A percentile compares a stretch with the other conserved stretches of the same genome.
phyloP scores from a whole-genome alignment of 768 basidiomycete genomes.

The Tulasnella sp. region DNA sequence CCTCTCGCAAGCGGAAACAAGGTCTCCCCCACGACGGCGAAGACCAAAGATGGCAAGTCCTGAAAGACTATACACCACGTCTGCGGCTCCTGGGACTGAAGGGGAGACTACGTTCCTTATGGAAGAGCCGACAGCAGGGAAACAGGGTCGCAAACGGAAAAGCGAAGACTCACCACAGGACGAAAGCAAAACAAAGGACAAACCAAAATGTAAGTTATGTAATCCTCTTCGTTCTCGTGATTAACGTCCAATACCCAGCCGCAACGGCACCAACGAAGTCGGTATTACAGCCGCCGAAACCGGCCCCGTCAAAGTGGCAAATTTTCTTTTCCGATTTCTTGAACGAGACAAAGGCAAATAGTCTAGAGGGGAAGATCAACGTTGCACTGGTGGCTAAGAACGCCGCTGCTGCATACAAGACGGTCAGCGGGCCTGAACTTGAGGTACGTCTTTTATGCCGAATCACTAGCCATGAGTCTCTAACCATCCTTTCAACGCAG shows the following conservation, averaged over 20 bases:
- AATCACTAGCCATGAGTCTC: not conserved
- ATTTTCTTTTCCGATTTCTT: slow-evolving; percentile 95
- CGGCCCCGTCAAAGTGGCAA: slow-evolving; percentile 92
- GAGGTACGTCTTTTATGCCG: slow-evolving; percentile 41
- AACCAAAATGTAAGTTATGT: not conserved
- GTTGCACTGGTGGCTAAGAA: slow-evolving; percentile 93
- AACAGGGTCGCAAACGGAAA: not conserved
- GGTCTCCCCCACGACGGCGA: too few relatives aligned
- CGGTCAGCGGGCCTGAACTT: slow-evolving; percentile 64
- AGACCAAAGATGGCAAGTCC: too few relatives aligned
- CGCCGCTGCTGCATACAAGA: slow-evolving; percentile 81
- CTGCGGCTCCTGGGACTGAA: not conserved
- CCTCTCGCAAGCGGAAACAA: not conserved
- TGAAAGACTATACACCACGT: too few relatives aligned
- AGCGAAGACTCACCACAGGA: not conserved
- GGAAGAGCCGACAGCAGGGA: not conserved
- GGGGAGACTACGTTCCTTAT: not conserved
- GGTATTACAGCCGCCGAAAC: slow-evolving; percentile 71
- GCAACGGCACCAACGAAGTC: slow-evolving; percentile 51
- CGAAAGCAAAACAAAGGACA: not conserved
- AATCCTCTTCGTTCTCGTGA: too few relatives aligned
- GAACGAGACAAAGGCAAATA: slow-evolving; percentile 36
- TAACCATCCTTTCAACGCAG: slow-evolving; percentile 28
- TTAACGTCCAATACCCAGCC: not conserved
- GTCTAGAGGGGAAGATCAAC: slow-evolving; percentile 57